Percentiles rank a stretch among this genome's conserved stretches.
phyloP scores from a whole-genome alignment of 2,329 filamentous ascomycete species.

The Coleophoma eucalyptorum region DNA sequence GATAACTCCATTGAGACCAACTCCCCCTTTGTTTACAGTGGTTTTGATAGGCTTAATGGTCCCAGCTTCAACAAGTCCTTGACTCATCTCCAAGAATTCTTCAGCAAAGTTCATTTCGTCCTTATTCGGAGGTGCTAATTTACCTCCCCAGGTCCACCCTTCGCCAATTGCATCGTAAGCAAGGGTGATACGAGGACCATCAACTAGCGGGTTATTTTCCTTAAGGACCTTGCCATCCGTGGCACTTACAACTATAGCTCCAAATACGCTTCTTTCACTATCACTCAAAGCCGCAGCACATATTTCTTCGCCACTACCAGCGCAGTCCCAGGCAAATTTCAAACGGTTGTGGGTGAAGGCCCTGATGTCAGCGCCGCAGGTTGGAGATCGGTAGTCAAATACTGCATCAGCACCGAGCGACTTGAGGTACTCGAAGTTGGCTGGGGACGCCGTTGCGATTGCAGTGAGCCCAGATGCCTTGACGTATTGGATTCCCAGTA shows the following conservation, averaged over 20 bases:
- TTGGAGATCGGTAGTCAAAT: slow-evolving; percentile 41
- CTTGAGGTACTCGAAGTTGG: slow-evolving; percentile 39
- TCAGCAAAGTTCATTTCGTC: background rate
- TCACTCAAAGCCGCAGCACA: background rate
- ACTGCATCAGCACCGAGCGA: slow-evolving; percentile 38
- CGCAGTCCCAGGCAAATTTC: slow-evolving; percentile 40
- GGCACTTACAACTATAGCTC: background rate
- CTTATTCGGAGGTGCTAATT: background rate
- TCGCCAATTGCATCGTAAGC: background rate
- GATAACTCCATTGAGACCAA: background rate
- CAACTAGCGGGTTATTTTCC: background rate
- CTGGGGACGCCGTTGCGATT: slow-evolving; percentile 36
- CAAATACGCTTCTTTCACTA: background rate
- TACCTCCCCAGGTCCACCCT: background rate
- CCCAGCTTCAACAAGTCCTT: background rate
- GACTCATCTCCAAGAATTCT: background rate
- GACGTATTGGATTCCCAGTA: slow-evolving; percentile 39
- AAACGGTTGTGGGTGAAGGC: slow-evolving; percentile 37
- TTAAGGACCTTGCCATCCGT: background rate
- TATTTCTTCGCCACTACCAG: slow-evolving; percentile 15
- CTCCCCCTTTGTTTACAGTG: background rate
- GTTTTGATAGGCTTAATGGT: background rate
- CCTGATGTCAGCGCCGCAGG: slow-evolving; percentile 38
- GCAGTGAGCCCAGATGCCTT: slow-evolving; percentile 30
- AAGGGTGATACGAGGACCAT: background rate